Percentiles rank a stretch among this genome's conserved stretches.
phyloP scores from a whole-genome alignment of 2,329 filamentous ascomycete species.

The Clarireedia paspali region DNA sequence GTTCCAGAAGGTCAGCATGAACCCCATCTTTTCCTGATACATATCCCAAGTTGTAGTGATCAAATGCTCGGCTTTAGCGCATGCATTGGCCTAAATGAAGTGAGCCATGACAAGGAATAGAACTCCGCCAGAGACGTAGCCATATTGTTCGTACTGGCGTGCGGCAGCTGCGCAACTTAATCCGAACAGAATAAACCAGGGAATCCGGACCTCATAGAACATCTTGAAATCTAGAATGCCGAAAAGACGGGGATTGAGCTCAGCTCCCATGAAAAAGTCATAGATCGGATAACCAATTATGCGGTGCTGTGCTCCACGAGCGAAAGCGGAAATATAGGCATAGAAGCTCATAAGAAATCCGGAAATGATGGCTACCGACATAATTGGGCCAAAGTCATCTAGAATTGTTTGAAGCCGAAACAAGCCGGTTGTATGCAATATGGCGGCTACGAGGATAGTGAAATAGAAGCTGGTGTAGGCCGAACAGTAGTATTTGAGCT shows the following conservation, averaged over 20 bases:
- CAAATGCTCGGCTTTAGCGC: conserved; percentile 84
- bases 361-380: conserved; percentile 88
- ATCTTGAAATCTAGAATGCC: conserved; percentile 85
- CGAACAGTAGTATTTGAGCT: conserved; percentile 91
- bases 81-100: conserved; percentile 87
- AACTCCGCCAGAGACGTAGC: conserved; percentile 81
- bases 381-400: conserved; percentile 88
- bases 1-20: conserved; percentile 98
- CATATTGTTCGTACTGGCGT: conserved; percentile 76
- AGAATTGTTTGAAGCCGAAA: conserved; percentile 89
- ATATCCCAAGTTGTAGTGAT: conserved; percentile 92
- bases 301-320: conserved; percentile 76
- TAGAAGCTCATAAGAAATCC: conserved; percentile 77
- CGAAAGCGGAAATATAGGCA: conserved; percentile 79
- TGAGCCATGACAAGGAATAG: conserved; percentile 81
- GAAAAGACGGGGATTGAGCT: conserved; percentile 81
- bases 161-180: conserved; percentile 68
- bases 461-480: conserved; percentile 81
- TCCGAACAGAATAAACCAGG: conserved; percentile 85
- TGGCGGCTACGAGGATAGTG: conserved; percentile 62
- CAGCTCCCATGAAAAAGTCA: conserved; percentile 87
- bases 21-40: conserved; percentile 94
- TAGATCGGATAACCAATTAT: conserved; percentile 81
- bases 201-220: conserved; percentile 90
- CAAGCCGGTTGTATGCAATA: conserved; percentile 70